phyloP scores from a whole-genome alignment of 805 yeast genomes.

The Metschnikowia gruessii region DNA sequence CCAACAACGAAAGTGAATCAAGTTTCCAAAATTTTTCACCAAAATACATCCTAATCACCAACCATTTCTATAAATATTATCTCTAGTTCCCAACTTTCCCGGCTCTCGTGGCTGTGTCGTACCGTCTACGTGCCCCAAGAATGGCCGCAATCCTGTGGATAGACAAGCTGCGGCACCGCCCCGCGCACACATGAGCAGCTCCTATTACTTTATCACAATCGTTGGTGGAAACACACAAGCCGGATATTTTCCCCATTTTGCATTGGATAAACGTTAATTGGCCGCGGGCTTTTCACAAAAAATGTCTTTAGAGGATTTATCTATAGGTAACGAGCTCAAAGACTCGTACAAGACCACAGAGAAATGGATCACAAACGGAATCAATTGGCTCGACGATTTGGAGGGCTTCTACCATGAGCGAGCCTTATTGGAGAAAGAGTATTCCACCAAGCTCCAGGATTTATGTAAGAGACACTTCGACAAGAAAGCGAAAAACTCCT shows the following conservation, averaged over 20 bases:
- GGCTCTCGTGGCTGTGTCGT: too few relatives aligned
- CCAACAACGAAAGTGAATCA: too few relatives aligned
- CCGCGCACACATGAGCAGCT: conserved; percentile 3
- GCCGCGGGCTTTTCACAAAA: neutral
- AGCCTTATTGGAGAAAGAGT: conserved; percentile 78
- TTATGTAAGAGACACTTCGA: conserved; percentile 68
- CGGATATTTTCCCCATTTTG: neutral
- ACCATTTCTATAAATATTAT: too few relatives aligned
- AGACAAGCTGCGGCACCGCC: conserved; percentile 1
- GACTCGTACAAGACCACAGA: conserved; percentile 77
- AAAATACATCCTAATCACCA: too few relatives aligned
- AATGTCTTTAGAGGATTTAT: conserved; percentile 23
- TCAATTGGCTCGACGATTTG: conserved; percentile 73
- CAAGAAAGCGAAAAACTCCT: conserved; percentile 67
- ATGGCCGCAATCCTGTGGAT: conserved; percentile 5
- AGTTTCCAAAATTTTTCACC: too few relatives aligned
- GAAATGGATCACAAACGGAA: conserved; percentile 74
- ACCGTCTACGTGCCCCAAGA: neutral
- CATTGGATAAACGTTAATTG: neutral
- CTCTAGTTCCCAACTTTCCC: too few relatives aligned
- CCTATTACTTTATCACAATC: neutral
- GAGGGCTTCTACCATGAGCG: conserved; percentile 84
- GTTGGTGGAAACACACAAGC: neutral
- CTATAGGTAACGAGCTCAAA: conserved; percentile 70
- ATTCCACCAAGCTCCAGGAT: conserved; percentile 61